Evolutionary conservation across 257 asterid species (phyloP), one percentile per base, ranked within the genome.

Genomic region (Mitragyna speciosa): DNA sequence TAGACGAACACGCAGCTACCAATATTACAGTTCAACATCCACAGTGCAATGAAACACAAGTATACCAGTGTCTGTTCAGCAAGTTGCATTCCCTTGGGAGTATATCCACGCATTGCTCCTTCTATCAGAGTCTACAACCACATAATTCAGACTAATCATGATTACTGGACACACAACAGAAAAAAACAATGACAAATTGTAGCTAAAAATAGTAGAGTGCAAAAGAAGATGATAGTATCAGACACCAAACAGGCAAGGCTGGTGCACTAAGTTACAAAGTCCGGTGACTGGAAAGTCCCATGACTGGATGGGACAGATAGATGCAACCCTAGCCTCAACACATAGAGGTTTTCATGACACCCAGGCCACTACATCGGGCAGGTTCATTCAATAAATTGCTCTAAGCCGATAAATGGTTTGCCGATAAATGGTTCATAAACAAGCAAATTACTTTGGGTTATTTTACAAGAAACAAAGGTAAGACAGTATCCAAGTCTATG

Each of bases 31-130:
- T 22, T 20, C 49, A 75, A 59, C 78, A 82, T 56, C 51, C 47
- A 56, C 39, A 82, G 74, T 54, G 76, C 56, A 75, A 20, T 64
- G 41, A 56, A 20, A 69, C 28, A 58, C 31, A 71, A n/a, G 45
- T 82, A 30, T 91, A 96, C 99, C 94, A 94, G 90, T 45, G 95
- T 84, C 30, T 96, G 93, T 76, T 92, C 90, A 59, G 99, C 99
- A 70, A 96, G 63, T 82, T 91, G 92, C 99, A 96, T 94, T 82
- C 99, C 99, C 81, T 84, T 87, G 45, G 93, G 88, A 45, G 96
- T 94, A 87, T 94, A 76, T 75, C 97, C 97, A 26, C 86, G 83
- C 98, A 96, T 96, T 73, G 97, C 97, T 76, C 98, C 99, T 81
- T 88, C 96, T 66, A 81, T 85, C 72, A 96, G 95, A 54, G 93